phyloP scores from a whole-genome alignment of 352 stramenopile genomes.

The Phytophthora ohioensis region DNA sequence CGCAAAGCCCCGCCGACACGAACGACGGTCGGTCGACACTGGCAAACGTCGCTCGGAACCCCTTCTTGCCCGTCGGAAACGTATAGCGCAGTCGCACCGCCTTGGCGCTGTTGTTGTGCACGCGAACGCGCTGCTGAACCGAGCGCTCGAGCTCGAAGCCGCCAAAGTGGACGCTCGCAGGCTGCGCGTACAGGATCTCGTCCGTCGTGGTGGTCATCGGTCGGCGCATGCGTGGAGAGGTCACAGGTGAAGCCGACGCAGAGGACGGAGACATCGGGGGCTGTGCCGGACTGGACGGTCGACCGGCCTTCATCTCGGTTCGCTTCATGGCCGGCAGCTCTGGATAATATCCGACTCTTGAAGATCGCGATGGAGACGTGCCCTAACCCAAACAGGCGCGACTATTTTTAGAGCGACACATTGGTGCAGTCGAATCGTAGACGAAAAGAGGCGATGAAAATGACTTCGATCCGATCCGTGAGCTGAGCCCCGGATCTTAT shows the following conservation, averaged over 20 bases:
- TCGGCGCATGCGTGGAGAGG: conserved; percentile 34
- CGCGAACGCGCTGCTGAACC: conserved; percentile 70
- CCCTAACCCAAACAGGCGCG: background rate
- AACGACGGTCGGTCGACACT: conserved; percentile 59
- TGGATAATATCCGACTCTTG: background rate
- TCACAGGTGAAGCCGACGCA: conserved; percentile 15
- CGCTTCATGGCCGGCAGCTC: conserved; percentile 13
- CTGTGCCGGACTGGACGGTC: conserved; percentile 4
- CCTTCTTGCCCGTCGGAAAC: conserved; percentile 47
- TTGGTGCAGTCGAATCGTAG: background rate
- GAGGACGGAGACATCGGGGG: conserved; percentile 21
- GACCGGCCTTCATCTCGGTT: conserved; percentile 10
- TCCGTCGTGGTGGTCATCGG: conserved; percentile 35
- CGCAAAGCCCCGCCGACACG: conserved; percentile 75
- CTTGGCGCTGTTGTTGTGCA: conserved; percentile 84
- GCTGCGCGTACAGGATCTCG: conserved; percentile 59
- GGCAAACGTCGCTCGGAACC: conserved; percentile 67
- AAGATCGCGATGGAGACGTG: conserved; percentile 7
- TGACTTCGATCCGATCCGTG: background rate
- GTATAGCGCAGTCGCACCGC: conserved; percentile 78
- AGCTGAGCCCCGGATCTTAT: background rate
- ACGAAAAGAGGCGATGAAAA: background rate
- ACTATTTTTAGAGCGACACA: conserved; percentile 21
- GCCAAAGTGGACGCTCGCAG: conserved; percentile 88
- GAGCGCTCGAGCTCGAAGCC: conserved; percentile 75